Evolutionary conservation across 805 yeast genomes (phyloP), one percentile per base, ranked within the genome.

Genomic region (Saturnispora bothae): DNA sequence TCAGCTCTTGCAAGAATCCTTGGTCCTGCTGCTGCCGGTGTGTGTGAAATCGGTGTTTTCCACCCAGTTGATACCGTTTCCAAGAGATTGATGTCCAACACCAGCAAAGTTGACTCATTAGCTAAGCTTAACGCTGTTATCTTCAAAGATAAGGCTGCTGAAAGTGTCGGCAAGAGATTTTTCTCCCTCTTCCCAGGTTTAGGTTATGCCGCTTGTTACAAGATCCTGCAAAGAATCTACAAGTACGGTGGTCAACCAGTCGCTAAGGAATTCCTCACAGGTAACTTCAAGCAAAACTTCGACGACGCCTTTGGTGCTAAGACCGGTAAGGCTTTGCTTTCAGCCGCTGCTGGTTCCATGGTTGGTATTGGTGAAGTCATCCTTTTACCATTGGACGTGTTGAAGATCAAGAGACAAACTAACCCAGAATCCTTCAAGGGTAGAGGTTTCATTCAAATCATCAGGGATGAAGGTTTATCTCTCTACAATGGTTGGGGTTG

Each of bases 391-490:
- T 72, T 92, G 52, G 99, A 92, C 59, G 97, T 92, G 29, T 70
- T 92, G 58, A 92, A 92, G 69, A 92, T 92, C 65, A 92, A 92
- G 69, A 88, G 97, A 68, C 99, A 92, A 71, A 92, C 99, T 39
- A 92, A 92, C 69, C 99, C 99, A n/a, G 98, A 89, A 64, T 68
- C 97, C n/a, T 92, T 92, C 75, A 81, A 78, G 63, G 99, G 99
- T 51, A 83, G 98, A 68, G 97, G 98, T 9, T 88, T 92, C 65
- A 44, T 88, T 49, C 81, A 73, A 62, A 84, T 92, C 54, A 58
- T 92, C 43, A 56, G 68, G 40, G 98, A 92, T 57, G 98, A 92
- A 65, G 97, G 98, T 15, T 71, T 85, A 43, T 85, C 92, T 18
- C 69, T 92, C 50, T 92, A 92, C 68, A 73, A 96, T 59, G 99